Evolutionary conservation across 768 basidiomycete genomes (phyloP), one percentile per base, ranked within the genome.

Genomic region (Suillus decipiens): DNA sequence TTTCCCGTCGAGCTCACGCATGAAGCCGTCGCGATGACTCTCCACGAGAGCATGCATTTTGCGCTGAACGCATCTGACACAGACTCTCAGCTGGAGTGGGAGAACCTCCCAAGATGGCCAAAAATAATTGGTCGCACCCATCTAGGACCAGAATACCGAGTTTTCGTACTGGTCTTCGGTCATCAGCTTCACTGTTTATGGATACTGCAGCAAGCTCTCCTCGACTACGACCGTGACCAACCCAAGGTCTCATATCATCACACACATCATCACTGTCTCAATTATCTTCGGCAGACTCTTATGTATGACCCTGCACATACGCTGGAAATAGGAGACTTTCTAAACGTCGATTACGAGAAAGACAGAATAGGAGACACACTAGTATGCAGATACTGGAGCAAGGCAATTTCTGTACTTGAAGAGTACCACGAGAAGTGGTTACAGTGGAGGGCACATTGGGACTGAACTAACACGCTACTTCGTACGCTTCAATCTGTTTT

Each of bases 281-380:
- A 76, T 57, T 80, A 80, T 63, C 66, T 80, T 9, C 68, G 78
- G 3, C 78, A 79, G 53, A 71, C 71, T 1, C 59, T 77, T 22
- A 63, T 80, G 31, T 80, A 78, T 61, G 69, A 48, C 22, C 22
- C 47, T 48, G 47, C 47, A 15, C 47, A 48, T 15, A 48, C 47
- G 3, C 59, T 79, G 10, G 79, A 80, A 60, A 54, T 61, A 9
- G 76, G 75, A 1, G 75, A 78, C 59, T 78, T 77, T 59, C 66
- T 72, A 69, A 58, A 59, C 57, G 64, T 63, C 17, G 67, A 74
- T 43, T 74, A 69, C 45, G 69, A 72, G 31, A 51, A 65, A 3
- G 68, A 77, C 55, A 63, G 62, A 55, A n/a, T 61, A 5, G 68
- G 66, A 9, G 68, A 62, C n/a, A 66, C 65, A 11, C 47, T 61